Percentiles rank a stretch among this genome's conserved stretches.
Evolutionary conservation across 1,284 basidiomycete genomes (phyloP).

Genomic region (Ceratobasidium sp.): DNA sequence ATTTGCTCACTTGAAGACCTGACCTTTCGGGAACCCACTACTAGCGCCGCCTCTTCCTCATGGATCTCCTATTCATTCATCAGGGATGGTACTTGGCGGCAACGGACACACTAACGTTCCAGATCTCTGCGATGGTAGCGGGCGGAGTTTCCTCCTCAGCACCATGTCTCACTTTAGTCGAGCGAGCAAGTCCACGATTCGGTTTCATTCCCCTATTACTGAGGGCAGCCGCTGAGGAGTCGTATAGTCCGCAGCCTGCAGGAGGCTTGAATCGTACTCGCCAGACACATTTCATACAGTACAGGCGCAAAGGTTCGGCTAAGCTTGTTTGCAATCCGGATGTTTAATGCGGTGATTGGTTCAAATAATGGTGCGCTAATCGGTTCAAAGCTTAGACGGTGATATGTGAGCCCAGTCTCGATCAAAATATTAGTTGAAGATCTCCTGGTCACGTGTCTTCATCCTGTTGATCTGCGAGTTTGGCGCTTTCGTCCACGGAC

Average conservation of each 20-base stretch:
- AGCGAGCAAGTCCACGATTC: background rate
- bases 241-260: background rate
- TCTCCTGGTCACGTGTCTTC: no score
- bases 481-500: no score
- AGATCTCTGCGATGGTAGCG: slow-evolving; percentile 11
- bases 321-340: no score
- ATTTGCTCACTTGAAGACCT: background rate
- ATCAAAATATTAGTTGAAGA: no score
- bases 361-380: no score
- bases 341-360: no score
- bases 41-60: slow-evolving; percentile 16
- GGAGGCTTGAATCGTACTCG: slow-evolving; percentile 7
- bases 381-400: no score
- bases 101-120: slow-evolving; percentile 5
- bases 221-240: background rate
- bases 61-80: slow-evolving; percentile 20
- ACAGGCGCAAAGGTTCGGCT: no score
- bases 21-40: background rate
- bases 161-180: background rate
- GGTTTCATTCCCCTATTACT: background rate
- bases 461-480: no score
- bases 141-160: background rate
- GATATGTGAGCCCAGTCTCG: no score
- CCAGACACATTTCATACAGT: slow-evolving; percentile 27
- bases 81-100: background rate